phyloP scores from a whole-genome alignment of 2,329 filamentous ascomycete genomes.

The Trichoderma endophyticum region DNA sequence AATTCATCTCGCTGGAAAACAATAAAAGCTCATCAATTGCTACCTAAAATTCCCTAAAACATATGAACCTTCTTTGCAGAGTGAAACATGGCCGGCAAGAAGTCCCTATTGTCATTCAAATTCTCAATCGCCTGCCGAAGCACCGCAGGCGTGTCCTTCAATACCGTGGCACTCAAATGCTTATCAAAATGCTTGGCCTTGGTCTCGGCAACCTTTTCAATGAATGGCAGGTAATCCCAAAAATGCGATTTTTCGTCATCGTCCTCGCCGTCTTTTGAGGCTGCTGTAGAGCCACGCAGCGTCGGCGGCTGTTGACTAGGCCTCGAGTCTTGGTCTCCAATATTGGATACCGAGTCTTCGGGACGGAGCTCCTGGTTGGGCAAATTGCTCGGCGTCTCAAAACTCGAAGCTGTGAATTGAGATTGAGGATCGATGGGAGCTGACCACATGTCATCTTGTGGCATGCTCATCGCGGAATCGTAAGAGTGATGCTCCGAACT shows the following conservation, averaged over 20 bases:
- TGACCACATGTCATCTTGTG: slow-evolving; percentile 4
- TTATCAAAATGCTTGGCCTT: slow-evolving; percentile 7
- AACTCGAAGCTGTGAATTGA: neutral
- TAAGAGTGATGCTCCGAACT: neutral
- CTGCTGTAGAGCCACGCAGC: neutral
- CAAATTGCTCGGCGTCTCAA: neutral
- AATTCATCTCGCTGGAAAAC: neutral
- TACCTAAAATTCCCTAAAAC: neutral
- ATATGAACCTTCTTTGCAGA: slow-evolving; percentile 18
- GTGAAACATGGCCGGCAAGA: slow-evolving; percentile 21
- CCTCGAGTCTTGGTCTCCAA: neutral
- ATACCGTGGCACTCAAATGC: slow-evolving; percentile 12
- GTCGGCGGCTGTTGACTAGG: neutral
- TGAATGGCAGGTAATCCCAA: neutral
- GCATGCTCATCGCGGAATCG: neutral
- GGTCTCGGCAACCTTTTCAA: slow-evolving; percentile 2
- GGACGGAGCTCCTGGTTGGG: slow-evolving; percentile 1
- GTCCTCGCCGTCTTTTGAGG: neutral
- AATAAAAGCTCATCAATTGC: neutral
- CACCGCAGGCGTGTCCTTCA: slow-evolving; percentile 17
- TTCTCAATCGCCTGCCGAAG: slow-evolving; percentile 20
- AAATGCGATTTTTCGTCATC: neutral
- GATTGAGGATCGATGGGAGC: neutral
- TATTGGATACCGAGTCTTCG: neutral
- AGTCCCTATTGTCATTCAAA: slow-evolving; percentile 19